Conservation (phyloP, 2,329 filamentous ascomycete species). For the Pezicula radicicola region DNA sequence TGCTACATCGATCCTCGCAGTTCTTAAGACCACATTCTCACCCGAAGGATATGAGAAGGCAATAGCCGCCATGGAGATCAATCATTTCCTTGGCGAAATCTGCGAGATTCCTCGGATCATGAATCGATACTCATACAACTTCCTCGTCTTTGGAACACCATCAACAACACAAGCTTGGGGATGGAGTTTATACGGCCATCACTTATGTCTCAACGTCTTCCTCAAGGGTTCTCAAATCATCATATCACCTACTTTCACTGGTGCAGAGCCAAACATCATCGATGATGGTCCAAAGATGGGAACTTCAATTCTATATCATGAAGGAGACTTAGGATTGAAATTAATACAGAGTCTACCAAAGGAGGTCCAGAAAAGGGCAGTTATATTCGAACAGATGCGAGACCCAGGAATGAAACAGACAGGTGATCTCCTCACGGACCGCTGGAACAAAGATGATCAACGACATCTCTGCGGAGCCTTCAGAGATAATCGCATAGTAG, state of each 20-base stretch:
- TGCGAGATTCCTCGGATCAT: slow-evolving; percentile 6
- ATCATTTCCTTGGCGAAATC: slow-evolving; percentile 12
- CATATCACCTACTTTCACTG: slow-evolving; percentile 71
- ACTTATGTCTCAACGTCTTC: slow-evolving; percentile 70
- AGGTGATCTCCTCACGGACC: slow-evolving; percentile 37
- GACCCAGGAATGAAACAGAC: slow-evolving; percentile 61
- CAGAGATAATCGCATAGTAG: slow-evolving; percentile 71
- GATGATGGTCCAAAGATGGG: slow-evolving; percentile 8
- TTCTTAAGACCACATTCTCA: slow-evolving; percentile 11
- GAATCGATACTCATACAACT: slow-evolving; percentile 13
- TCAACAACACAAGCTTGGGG: slow-evolving; percentile 11
- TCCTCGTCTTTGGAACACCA: slow-evolving; percentile 11
- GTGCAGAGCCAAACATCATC: slow-evolving; percentile 66
- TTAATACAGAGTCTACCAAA: slow-evolving; percentile 9
- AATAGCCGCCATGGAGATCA: slow-evolving; percentile 7
- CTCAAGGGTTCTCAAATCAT: slow-evolving; percentile 62
- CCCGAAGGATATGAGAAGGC: slow-evolving; percentile 11
- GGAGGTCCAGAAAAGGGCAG: slow-evolving; percentile 22
- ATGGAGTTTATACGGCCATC: slow-evolving; percentile 61
- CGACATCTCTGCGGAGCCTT: slow-evolving; percentile 74
- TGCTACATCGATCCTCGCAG: slow-evolving; percentile 4
- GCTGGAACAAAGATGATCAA: slow-evolving; percentile 79
- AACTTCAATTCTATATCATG: slow-evolving; percentile 31
- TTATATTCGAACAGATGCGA: slow-evolving; percentile 55
- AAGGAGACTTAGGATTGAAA: not conserved